A percentile compares a stretch with the other conserved stretches of the same genome.
These are phyloP conservation scores for Tolypocladium pustulatum DNA, from an alignment of 2,329 filamentous ascomycete species.

Conservation along the genomic window DNA sequence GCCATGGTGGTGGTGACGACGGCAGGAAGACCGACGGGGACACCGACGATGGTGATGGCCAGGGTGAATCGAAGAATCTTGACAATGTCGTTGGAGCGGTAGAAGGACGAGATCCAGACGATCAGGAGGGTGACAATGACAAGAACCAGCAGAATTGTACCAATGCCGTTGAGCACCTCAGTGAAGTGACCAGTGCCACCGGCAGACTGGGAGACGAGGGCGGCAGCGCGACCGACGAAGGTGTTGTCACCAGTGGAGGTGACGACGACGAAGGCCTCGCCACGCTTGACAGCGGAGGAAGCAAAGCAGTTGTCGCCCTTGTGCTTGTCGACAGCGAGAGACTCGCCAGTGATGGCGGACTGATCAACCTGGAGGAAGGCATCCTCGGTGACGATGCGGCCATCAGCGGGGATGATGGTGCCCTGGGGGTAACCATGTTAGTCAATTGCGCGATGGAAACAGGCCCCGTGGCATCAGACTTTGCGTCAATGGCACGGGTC, in stretches of 20 bases:
- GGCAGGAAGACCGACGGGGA: slow-evolving; percentile 84
- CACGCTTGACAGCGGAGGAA: slow-evolving; percentile 84
- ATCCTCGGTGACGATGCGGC: slow-evolving; percentile 72
- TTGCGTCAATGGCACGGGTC: background rate
- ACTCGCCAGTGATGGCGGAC: slow-evolving; percentile 86
- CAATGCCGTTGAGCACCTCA: slow-evolving; percentile 80
- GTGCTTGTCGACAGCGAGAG: slow-evolving; percentile 83
- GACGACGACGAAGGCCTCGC: slow-evolving; percentile 73
- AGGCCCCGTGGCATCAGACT: background rate
- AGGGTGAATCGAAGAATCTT: slow-evolving; percentile 75
- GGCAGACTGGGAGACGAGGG: slow-evolving; percentile 69
- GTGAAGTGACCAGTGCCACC: slow-evolving; percentile 78
- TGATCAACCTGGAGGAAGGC: slow-evolving; percentile 86
- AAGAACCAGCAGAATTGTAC: slow-evolving; percentile 66
- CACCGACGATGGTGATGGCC: slow-evolving; percentile 83
- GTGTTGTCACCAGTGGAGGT: slow-evolving; percentile 82
- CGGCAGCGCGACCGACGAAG: slow-evolving; percentile 80
- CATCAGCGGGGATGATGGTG: slow-evolving; percentile 84
- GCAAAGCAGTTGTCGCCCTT: slow-evolving; percentile 71
- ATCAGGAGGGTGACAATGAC: slow-evolving; percentile 72
- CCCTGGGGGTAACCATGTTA: slow-evolving; percentile 33
- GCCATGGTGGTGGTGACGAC: slow-evolving; percentile 94
- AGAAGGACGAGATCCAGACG: slow-evolving; percentile 82
- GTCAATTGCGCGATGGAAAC: background rate
- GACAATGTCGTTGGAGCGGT: slow-evolving; percentile 73